A percentile compares a stretch with the other conserved stretches of the same genome.
Evolutionary conservation across 2,329 filamentous ascomycete genomes (phyloP).

Genomic region (Talaromyces sp.): DNA sequence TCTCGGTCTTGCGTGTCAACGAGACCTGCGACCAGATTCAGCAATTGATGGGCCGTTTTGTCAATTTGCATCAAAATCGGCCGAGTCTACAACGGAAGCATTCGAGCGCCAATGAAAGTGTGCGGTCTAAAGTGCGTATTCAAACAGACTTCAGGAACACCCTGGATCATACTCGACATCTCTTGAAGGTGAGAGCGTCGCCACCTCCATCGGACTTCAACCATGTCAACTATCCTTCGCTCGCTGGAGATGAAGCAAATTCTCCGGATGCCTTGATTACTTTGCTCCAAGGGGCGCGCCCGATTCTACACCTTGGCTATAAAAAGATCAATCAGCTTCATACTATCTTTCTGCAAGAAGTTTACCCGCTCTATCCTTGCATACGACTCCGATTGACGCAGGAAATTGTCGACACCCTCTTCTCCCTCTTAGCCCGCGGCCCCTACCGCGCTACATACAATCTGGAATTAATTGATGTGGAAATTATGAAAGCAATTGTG

Average conservation of each 20-base stretch:
- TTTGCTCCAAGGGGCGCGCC: background rate
- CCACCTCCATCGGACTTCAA: background rate
- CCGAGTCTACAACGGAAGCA: background rate
- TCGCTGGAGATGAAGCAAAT: background rate
- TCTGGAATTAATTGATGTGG: background rate
- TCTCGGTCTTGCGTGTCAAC: background rate
- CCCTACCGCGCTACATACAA: no score
- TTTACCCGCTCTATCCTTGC: background rate
- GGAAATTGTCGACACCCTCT: background rate
- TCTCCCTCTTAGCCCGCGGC: no score
- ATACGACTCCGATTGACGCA: no score
- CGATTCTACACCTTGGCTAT: background rate
- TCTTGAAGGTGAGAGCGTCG: background rate
- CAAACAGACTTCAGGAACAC: background rate
- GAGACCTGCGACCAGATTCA: background rate
- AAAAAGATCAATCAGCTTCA: background rate
- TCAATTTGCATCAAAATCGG: background rate
- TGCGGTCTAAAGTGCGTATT: no score
- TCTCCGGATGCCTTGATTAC: background rate
- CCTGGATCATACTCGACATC: background rate
- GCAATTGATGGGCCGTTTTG: background rate
- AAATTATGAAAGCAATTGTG: background rate
- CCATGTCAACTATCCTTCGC: background rate
- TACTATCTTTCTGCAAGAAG: background rate
- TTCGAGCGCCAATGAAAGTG: no score